A percentile compares a stretch with the other conserved stretches of the same genome.
Evolutionary conservation across 768 basidiomycete genomes (phyloP).

Genomic region (Pluteus cervinus): DNA sequence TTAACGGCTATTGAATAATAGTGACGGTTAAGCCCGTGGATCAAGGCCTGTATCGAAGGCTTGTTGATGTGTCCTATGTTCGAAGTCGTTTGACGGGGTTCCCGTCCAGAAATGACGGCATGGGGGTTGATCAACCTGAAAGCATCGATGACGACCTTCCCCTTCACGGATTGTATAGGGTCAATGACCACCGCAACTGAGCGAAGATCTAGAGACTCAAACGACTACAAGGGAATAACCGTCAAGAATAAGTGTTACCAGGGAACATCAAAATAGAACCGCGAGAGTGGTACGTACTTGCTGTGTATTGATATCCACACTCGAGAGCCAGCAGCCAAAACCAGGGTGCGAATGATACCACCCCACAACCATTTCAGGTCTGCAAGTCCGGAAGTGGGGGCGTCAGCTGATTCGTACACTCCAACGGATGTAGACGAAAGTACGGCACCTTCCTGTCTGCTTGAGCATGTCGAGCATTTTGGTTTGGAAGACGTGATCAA

Average conservation of each 20-base stretch:
- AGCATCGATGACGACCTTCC: conserved; percentile 98
- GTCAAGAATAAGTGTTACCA: conserved; percentile 7
- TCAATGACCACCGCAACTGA: conserved; percentile 98
- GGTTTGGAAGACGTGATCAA: conserved; percentile 97
- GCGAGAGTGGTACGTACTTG: conserved; percentile 48
- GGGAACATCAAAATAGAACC: conserved; percentile 7
- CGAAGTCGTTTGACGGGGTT: conserved; percentile 94
- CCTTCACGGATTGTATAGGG: conserved; percentile 98
- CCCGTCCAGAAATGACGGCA: conserved; percentile 83
- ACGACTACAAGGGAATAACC: conserved; percentile 55
- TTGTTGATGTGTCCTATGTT: conserved; percentile 99
- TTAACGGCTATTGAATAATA: conserved; percentile 98
- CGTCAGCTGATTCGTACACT: conserved; percentile 1
- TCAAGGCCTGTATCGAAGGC: conserved; percentile 97
- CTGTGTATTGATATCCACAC: conserved; percentile 98
- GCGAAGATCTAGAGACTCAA: conserved; percentile 88
- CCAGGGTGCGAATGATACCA: conserved; percentile 99
- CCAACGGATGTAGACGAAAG: conserved; percentile 7
- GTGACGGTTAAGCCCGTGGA: conserved; percentile 95
- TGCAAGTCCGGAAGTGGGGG: conserved; percentile 20
- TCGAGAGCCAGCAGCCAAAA: conserved; percentile 98
- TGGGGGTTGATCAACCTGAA: conserved; percentile 96
- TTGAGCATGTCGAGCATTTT: conserved; percentile 99
- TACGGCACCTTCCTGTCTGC: conserved; percentile 83
- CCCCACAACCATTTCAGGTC: conserved; percentile 97